Evolutionary conservation across 305 asterid species (phyloP).

Genomic region (Ruellia speciosa): DNA sequence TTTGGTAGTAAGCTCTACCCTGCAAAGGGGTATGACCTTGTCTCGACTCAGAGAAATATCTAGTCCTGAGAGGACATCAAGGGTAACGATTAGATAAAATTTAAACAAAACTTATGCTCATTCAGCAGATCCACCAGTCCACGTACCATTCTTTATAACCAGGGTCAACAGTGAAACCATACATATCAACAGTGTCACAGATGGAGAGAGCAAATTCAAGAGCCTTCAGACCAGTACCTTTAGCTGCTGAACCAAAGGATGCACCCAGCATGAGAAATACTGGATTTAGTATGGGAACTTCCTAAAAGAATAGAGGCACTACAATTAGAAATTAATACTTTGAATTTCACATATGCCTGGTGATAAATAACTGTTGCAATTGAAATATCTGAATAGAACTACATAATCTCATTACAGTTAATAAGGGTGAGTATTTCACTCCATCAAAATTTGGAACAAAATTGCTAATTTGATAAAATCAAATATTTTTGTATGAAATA

Average conservation of each 20-base stretch:
- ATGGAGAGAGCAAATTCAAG: conserved; percentile 97
- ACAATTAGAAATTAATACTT: not conserved
- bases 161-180: conserved; percentile 98
- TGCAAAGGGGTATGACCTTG: conserved; percentile 91
- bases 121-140: conserved; percentile 8
- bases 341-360: not conserved
- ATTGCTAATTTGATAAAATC: not conserved
- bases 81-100: conserved; percentile 13
- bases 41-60: conserved; percentile 89
- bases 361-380: no score
- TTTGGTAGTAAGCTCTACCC: conserved; percentile 93
- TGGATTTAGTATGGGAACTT: conserved; percentile 62
- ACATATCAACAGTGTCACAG: conserved; percentile 89
- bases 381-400: not conserved
- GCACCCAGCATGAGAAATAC: conserved; percentile 79
- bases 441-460: not conserved
- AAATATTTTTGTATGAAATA: conserved; percentile 2
- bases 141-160: conserved; percentile 89
- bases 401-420: not conserved
- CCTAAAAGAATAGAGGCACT: conserved; percentile 36
- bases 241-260: conserved; percentile 97
- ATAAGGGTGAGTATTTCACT: not conserved
- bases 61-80: conserved; percentile 58
- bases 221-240: conserved; percentile 98
- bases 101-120: conserved; percentile 7